These are phyloP conservation scores for Wallacemonas sp. DNA, from an alignment of 208 protist genomes.

Conservation along the genomic window DNA sequence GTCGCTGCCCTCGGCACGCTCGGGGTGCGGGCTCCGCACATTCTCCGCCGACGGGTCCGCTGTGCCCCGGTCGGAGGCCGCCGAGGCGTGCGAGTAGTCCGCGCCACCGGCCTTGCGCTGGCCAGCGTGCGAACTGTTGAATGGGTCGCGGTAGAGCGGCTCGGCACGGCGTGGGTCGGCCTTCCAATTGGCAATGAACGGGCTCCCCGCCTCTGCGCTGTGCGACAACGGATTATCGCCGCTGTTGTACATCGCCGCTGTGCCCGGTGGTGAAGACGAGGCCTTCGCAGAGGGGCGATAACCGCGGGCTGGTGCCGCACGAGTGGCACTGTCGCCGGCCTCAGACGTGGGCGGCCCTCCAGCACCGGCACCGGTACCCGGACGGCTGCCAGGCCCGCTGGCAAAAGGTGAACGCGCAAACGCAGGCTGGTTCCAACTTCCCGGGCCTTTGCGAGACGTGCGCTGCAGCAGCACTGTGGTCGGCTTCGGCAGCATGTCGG, in stretches of 20 bases:
- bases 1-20: background rate
- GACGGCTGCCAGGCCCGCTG: background rate
- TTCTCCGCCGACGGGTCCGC: too few relatives aligned
- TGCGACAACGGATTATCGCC: slow-evolving; percentile 11
- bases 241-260: slow-evolving; percentile 16
- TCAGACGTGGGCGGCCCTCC: too few relatives aligned
- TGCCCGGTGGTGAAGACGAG: background rate
- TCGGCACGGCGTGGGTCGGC: slow-evolving; percentile 28
- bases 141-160: slow-evolving; percentile 15
- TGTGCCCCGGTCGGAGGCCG: too few relatives aligned
- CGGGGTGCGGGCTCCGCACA: background rate
- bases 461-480: slow-evolving; percentile 25
- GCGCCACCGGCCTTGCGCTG: background rate
- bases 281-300: background rate
- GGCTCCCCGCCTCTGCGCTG: slow-evolving; percentile 24
- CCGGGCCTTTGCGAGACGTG: slow-evolving; percentile 63
- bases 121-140: slow-evolving; percentile 10
- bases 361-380: too few relatives aligned
- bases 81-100: slow-evolving; percentile 12
- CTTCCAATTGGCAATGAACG: slow-evolving; percentile 50
- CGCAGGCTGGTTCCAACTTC: slow-evolving; percentile 40
- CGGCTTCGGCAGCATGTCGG: slow-evolving; percentile 9
- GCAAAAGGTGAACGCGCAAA: background rate
- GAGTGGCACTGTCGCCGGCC: too few relatives aligned
- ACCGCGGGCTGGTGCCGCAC: too few relatives aligned